These are phyloP conservation scores for Neoscytalidium dimidiatum DNA, from an alignment of 2,329 filamentous ascomycete species.

Conservation along the genomic window DNA sequence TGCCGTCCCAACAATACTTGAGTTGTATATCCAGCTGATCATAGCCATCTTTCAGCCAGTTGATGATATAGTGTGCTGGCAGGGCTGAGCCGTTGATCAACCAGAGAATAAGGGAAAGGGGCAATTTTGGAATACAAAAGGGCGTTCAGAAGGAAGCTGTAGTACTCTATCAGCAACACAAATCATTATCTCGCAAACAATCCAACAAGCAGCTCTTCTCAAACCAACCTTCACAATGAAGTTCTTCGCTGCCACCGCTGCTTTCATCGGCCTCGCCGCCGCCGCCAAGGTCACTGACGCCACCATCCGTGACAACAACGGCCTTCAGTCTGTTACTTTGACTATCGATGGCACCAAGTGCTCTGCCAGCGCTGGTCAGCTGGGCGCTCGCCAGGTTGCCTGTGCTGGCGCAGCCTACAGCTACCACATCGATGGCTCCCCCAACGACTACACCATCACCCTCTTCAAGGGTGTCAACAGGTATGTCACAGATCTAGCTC, in stretches of 20 bases:
- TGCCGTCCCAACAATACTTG: not conserved
- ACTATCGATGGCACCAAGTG: conserved; percentile 2
- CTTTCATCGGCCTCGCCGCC: conserved; percentile 1
- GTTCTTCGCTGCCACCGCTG: conserved; percentile 6
- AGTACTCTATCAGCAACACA: not conserved
- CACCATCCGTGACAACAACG: conserved; percentile 19
- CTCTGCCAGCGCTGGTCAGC: not conserved
- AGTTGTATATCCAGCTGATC: not conserved
- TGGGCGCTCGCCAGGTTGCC: not conserved
- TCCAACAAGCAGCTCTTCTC: not conserved
- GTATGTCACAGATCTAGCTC: not conserved
- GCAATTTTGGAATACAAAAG: not conserved
- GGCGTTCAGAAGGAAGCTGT: too few species aligned
- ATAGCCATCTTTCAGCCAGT: not conserved
- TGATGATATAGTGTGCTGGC: not conserved
- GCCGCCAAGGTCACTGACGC: conserved; percentile 10
- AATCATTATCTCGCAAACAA: not conserved
- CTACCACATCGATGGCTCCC: conserved; percentile 9
- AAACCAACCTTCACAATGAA: not conserved
- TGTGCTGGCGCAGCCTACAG: not conserved
- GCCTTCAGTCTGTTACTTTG: not conserved
- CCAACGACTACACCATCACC: conserved; percentile 12
- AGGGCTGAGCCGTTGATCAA: not conserved
- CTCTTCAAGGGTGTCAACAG: not conserved
- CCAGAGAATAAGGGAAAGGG: not conserved